Evolutionary conservation across 768 basidiomycete species (phyloP).

Genomic region (Neoboletus magnificus): DNA sequence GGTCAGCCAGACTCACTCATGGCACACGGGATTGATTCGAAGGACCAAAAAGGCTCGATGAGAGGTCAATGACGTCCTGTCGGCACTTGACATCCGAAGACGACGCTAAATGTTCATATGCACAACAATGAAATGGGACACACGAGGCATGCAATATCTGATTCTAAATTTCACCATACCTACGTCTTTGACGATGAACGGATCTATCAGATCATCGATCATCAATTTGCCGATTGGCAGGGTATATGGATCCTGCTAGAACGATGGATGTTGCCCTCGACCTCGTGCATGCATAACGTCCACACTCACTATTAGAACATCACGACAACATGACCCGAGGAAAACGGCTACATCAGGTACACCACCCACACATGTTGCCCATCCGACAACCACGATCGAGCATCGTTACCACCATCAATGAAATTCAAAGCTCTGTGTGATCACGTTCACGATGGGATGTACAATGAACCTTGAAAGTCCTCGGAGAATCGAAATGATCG

Average conservation of each 20-base stretch:
- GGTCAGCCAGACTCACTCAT: neutral
- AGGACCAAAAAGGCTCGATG: neutral
- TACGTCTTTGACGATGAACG: neutral
- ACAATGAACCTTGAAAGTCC: neutral
- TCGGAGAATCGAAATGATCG: constrained; percentile 7
- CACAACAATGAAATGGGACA: constrained; percentile 2
- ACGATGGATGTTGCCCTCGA: neutral
- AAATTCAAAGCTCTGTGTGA: neutral
- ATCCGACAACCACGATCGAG: neutral
- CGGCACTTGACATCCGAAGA: neutral
- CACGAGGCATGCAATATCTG: constrained; percentile 5
- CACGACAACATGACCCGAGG: neutral
- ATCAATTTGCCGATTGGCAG: neutral
- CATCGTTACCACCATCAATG: neutral
- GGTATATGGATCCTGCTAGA: neutral
- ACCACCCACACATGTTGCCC: neutral
- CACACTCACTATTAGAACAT: neutral
- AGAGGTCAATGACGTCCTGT: neutral
- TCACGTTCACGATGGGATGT: neutral
- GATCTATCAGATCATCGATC: constrained; percentile 4
- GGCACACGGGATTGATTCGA: neutral
- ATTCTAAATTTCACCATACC: constrained; percentile 4
- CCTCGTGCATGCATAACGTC: constrained; percentile 1
- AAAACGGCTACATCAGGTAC: neutral
- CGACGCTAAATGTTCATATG: neutral